phyloP scores from a whole-genome alignment of 2,329 filamentous ascomycete genomes.

The Piedraia hortae region DNA sequence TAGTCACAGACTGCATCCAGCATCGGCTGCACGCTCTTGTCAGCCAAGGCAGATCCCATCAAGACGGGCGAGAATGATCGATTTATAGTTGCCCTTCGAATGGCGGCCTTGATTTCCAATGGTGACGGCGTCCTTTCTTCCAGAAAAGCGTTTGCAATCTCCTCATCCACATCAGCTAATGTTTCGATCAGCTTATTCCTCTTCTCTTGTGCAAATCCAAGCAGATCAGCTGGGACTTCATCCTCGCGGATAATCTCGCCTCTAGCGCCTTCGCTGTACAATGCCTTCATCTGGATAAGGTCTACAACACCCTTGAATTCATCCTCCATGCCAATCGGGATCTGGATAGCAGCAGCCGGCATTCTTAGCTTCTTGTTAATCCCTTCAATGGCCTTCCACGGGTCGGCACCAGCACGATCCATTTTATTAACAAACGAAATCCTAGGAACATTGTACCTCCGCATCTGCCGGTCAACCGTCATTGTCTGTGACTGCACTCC shows the following conservation, averaged over 20 bases:
- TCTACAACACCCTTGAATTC: slow-evolving; percentile 82
- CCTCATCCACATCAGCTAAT: slow-evolving; percentile 87
- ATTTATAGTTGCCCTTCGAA: slow-evolving; percentile 66
- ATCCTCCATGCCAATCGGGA: slow-evolving; percentile 81
- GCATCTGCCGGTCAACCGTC: slow-evolving; percentile 95
- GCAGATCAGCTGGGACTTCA: slow-evolving; percentile 56
- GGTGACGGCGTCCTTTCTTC: slow-evolving; percentile 58
- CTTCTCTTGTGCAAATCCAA: slow-evolving; percentile 53
- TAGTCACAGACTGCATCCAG: slow-evolving; percentile 91
- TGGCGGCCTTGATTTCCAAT: slow-evolving; percentile 70
- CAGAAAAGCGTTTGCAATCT: slow-evolving; percentile 84
- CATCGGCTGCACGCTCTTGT: slow-evolving; percentile 90
- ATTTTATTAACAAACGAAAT: slow-evolving; percentile 98
- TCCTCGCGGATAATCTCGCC: slow-evolving; percentile 56
- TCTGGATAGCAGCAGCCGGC: slow-evolving; percentile 72
- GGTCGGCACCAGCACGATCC: slow-evolving; percentile 96
- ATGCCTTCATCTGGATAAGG: slow-evolving; percentile 67
- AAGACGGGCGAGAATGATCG: slow-evolving; percentile 83
- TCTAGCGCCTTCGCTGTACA: slow-evolving; percentile 64
- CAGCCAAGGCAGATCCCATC: slow-evolving; percentile 84
- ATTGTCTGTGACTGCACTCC: slow-evolving; percentile 96
- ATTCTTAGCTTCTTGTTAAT: slow-evolving; percentile 93
- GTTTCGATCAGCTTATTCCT: slow-evolving; percentile 73
- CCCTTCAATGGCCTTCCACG: slow-evolving; percentile 90
- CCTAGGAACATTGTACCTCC: slow-evolving; percentile 83